Evolutionary conservation across 176 grass and related monocot genomes (phyloP).

Genomic region (Bolboschoenus planiculmis): DNA sequence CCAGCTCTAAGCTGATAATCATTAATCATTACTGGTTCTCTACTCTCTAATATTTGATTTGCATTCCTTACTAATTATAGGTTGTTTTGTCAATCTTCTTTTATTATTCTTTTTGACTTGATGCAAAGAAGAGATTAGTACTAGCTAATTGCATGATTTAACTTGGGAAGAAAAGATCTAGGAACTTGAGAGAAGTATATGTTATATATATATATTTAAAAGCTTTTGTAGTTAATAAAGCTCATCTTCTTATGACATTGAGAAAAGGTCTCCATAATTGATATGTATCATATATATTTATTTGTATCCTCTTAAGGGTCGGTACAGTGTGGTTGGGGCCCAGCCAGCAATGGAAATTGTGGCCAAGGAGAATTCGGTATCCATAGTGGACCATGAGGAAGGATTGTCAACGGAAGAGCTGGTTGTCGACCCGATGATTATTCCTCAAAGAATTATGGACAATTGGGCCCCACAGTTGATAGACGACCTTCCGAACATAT

Average conservation of each 20-base stretch:
- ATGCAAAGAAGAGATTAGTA: neutral
- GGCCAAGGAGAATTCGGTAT: slow-evolving; percentile 49
- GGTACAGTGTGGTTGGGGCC: slow-evolving; percentile 77
- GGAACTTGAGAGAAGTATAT: neutral
- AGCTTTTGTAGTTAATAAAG: neutral
- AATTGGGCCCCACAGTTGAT: slow-evolving; percentile 49
- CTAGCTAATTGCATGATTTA: neutral
- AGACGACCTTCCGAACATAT: slow-evolving; percentile 56
- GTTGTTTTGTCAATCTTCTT: neutral
- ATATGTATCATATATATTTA: neutral
- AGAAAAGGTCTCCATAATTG: neutral
- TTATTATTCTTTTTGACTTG: neutral
- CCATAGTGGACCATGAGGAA: slow-evolving; percentile 64
- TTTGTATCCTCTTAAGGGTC: slow-evolving; percentile 35
- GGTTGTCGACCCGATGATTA: slow-evolving; percentile 48
- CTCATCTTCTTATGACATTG: neutral
- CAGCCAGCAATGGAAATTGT: slow-evolving; percentile 89
- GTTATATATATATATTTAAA: neutral
- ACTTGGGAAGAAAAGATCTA: neutral
- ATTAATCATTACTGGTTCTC: neutral
- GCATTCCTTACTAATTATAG: neutral
- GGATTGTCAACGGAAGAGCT: slow-evolving; percentile 40
- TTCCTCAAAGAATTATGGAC: slow-evolving; percentile 64
- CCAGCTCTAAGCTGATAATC: neutral
- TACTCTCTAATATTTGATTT: neutral